phyloP scores from a whole-genome alignment of 2,329 filamentous ascomycete genomes.

The Diaporthe amygdali region DNA sequence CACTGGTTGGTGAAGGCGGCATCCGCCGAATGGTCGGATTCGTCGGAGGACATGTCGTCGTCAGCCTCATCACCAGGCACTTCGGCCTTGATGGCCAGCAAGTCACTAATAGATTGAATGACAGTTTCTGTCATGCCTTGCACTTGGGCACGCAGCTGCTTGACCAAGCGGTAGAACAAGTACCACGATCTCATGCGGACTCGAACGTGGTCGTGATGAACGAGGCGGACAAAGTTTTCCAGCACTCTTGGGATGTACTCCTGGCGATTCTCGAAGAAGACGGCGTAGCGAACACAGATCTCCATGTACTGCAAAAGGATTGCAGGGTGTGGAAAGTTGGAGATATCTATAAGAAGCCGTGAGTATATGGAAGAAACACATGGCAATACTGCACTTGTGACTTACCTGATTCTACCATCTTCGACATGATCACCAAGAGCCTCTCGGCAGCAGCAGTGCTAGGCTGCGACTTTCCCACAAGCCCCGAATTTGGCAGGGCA shows the following conservation, averaged over 20 bases:
- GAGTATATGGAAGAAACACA: conserved; percentile 23
- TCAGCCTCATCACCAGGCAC: conserved; percentile 78
- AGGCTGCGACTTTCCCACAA: conserved; percentile 86
- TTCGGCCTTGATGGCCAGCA: conserved; percentile 90
- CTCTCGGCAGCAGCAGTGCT: conserved; percentile 80
- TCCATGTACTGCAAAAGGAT: conserved; percentile 98
- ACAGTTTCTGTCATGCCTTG: conserved; percentile 90
- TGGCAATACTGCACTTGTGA: conserved; percentile 15
- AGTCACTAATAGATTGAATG: conserved; percentile 86
- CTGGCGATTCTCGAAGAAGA: conserved; percentile 87
- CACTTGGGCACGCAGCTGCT: conserved; percentile 82
- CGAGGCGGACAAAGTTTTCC: conserved; percentile 88
- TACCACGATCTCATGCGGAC: conserved; percentile 96
- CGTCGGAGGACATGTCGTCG: conserved; percentile 94
- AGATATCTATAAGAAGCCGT: conserved; percentile 64
- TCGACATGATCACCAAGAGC: conserved; percentile 89
- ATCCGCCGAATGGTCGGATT: conserved; percentile 88
- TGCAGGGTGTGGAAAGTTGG: conserved; percentile 85
- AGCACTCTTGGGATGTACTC: conserved; percentile 84
- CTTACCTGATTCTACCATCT: conserved; percentile 91
- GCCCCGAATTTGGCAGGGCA: conserved; percentile 83
- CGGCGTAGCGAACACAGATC: conserved; percentile 91
- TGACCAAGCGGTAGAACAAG: conserved; percentile 90
- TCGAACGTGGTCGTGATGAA: conserved; percentile 86
- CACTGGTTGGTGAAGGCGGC: conserved; percentile 90